Conservation (phyloP, 129 eudicot species). For the Kitagawia praeruptora region DNA sequence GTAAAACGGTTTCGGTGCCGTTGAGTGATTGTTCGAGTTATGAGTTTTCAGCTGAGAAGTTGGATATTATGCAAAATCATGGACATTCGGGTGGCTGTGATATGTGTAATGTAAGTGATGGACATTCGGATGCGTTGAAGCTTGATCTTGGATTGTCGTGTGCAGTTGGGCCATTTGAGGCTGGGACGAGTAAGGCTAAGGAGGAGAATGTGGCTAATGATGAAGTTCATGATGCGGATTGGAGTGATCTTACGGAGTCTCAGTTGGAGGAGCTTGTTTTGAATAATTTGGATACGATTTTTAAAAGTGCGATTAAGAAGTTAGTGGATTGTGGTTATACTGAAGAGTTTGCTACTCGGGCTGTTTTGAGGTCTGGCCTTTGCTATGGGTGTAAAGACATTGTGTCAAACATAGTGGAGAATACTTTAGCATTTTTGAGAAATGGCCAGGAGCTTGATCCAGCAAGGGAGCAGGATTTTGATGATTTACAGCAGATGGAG, state of each 20-base stretch:
- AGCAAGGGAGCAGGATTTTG: slow-evolving; percentile 61
- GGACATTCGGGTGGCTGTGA: slow-evolving; percentile 50
- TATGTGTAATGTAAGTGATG: slow-evolving; percentile 43
- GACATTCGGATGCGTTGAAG: slow-evolving; percentile 46
- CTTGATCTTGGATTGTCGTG: slow-evolving; percentile 80
- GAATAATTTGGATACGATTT: slow-evolving; percentile 56
- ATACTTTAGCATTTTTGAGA: slow-evolving; percentile 56
- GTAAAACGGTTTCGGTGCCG: slow-evolving; percentile 33
- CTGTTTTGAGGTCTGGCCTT: slow-evolving; percentile 65
- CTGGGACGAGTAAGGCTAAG: slow-evolving; percentile 26
- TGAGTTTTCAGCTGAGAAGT: slow-evolving; percentile 75
- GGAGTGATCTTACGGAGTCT: slow-evolving; percentile 81
- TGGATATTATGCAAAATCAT: slow-evolving; percentile 31
- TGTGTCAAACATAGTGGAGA: slow-evolving; percentile 68
- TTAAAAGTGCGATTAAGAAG: slow-evolving; percentile 60
- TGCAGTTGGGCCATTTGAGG: slow-evolving; percentile 43
- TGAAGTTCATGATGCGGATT: slow-evolving; percentile 66
- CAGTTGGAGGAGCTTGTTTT: slow-evolving; percentile 78
- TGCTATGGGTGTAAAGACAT: slow-evolving; percentile 73
- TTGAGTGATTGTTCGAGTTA: slow-evolving; percentile 40
- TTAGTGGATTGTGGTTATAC: slow-evolving; percentile 61
- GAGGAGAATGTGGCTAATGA: slow-evolving; percentile 35
- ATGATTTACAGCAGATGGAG: slow-evolving; percentile 78
- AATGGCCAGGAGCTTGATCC: slow-evolving; percentile 61
- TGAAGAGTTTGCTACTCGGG: slow-evolving; percentile 56